phyloP scores from a whole-genome alignment of 139 green algal genomes.

The Nannochloris sp. region DNA sequence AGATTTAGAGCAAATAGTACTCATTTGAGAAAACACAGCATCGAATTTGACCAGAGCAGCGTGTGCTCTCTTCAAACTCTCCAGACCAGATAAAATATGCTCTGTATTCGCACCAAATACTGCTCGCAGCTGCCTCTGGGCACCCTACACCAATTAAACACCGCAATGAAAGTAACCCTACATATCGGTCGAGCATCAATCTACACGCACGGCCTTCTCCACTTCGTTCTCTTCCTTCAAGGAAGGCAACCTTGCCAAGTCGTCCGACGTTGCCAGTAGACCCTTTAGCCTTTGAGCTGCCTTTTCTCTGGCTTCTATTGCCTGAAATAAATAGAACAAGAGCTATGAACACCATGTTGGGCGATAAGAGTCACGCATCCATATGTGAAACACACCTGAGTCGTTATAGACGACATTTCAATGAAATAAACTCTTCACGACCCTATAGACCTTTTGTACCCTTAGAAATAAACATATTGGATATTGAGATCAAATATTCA shows the following conservation, averaged over 20 bases:
- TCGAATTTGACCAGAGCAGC: slow-evolving; percentile 7
- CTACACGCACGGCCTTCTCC: slow-evolving; percentile 4
- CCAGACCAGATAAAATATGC: slow-evolving; percentile 39
- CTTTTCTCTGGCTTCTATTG: slow-evolving; percentile 19
- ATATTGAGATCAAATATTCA: too few relatives aligned
- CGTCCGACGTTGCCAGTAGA: slow-evolving; percentile 45
- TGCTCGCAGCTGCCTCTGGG: slow-evolving; percentile 41
- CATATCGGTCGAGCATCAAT: too few relatives aligned
- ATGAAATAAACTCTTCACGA: too few relatives aligned
- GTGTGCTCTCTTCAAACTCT: slow-evolving; percentile 47
- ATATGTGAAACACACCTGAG: not conserved
- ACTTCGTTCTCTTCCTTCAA: slow-evolving; percentile 39
- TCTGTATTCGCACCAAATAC: slow-evolving; percentile 54
- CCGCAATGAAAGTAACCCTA: not conserved
- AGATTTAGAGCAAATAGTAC: slow-evolving; percentile 63
- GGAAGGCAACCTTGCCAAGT: slow-evolving; percentile 37
- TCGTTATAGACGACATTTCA: too few relatives aligned
- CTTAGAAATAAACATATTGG: too few relatives aligned
- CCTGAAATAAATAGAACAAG: slow-evolving; percentile 15
- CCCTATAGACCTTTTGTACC: too few relatives aligned
- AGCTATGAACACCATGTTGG: not conserved
- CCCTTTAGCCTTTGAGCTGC: slow-evolving; percentile 34
- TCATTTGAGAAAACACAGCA: slow-evolving; percentile 24
- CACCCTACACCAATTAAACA: slow-evolving; percentile 18
- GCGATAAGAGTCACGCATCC: not conserved